Evolutionary conservation across 129 eudicot species (phyloP).

Genomic region (Daucus carota): DNA sequence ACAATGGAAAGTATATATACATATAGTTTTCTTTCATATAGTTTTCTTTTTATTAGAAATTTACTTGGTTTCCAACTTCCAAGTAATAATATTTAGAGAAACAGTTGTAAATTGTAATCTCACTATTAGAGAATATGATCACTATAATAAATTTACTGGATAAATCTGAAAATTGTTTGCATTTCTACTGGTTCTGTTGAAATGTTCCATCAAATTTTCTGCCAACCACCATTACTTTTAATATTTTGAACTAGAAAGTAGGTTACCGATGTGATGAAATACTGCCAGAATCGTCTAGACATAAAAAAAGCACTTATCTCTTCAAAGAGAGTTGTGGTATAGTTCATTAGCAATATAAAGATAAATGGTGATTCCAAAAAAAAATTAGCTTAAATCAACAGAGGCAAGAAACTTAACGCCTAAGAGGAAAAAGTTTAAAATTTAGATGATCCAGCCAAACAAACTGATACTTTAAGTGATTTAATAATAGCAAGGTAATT

Average conservation of each 20-base stretch:
- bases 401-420: background rate
- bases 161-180: no score
- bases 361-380: no score
- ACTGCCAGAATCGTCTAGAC: background rate
- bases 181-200: no score
- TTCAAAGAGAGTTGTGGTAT: background rate
- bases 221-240: background rate
- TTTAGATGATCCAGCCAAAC: background rate
- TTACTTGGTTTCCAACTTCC: no score
- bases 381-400: background rate
- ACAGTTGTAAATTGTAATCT: no score
- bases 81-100: no score
- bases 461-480: constrained; percentile 1
- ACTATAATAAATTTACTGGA: no score
- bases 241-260: background rate
- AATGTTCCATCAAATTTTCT: background rate
- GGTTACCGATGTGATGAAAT: background rate
- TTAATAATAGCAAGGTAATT: constrained; percentile 3
- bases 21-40: no score
- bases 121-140: no score
- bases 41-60: no score
- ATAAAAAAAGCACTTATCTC: background rate
- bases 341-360: background rate
- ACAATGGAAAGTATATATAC: no score
- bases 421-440: background rate